Evolutionary conservation across 163 green algal species (phyloP).

Genomic region (Prototheca wickerhamii): DNA sequence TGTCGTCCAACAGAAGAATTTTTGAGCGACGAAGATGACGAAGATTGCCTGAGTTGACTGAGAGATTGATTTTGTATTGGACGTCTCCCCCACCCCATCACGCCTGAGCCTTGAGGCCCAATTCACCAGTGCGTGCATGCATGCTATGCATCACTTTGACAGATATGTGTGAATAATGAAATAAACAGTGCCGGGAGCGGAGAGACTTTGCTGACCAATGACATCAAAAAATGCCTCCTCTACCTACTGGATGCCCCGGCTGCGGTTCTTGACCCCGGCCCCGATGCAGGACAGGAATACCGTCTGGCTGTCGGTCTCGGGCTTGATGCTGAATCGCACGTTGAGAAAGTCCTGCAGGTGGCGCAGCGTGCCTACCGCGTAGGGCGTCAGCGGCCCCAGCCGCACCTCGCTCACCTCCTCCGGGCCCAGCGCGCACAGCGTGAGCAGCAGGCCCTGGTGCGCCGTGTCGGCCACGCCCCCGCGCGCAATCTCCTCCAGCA

Average conservation of each 20-base stretch:
- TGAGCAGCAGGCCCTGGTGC: conserved; percentile 77
- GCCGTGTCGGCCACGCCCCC: conserved; percentile 81
- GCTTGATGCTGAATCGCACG: conserved; percentile 80
- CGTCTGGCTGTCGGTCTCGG: conserved; percentile 74
- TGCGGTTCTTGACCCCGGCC: conserved; percentile 77
- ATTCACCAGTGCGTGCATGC: too few relatives aligned
- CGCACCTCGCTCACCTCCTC: conserved; percentile 72
- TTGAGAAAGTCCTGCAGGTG: conserved; percentile 83
- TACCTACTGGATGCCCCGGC: conserved; percentile 28
- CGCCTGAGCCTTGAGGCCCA: too few relatives aligned
- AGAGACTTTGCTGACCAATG: background rate
- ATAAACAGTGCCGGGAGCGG: too few relatives aligned
- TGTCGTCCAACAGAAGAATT: too few relatives aligned
- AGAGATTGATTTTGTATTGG: too few relatives aligned
- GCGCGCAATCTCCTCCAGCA: conserved; percentile 79
- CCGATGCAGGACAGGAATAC: conserved; percentile 90
- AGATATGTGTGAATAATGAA: too few relatives aligned
- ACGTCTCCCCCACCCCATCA: too few relatives aligned
- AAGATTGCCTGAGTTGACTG: too few relatives aligned
- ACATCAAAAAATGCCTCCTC: background rate
- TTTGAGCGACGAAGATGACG: too few relatives aligned
- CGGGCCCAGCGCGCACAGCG: conserved; percentile 78
- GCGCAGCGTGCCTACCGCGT: conserved; percentile 77
- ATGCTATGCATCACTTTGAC: too few relatives aligned
- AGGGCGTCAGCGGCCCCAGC: conserved; percentile 78